phyloP scores from a whole-genome alignment of 2,329 filamentous ascomycete genomes.

The Sphaerostilbella broomeana region DNA sequence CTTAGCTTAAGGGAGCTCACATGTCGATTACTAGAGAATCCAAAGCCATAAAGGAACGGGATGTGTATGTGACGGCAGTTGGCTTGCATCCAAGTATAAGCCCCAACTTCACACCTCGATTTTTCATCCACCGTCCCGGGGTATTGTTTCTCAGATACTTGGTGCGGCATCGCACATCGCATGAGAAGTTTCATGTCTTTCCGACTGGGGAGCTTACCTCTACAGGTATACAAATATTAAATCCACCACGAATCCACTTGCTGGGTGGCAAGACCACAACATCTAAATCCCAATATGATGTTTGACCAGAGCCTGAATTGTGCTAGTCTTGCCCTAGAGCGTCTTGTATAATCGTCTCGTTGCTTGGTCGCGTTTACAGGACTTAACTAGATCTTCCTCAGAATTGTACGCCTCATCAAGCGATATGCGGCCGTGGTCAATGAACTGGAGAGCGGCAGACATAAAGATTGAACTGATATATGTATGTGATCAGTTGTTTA shows the following conservation, averaged over 20 bases:
- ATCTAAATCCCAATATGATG: background rate
- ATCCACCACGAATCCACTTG: conserved; percentile 27
- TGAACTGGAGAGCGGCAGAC: too few species aligned
- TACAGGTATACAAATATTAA: conserved; percentile 31
- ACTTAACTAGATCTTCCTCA: too few species aligned
- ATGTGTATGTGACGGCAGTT: conserved; percentile 31
- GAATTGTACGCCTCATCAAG: too few species aligned
- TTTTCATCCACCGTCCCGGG: conserved; percentile 36
- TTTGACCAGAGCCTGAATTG: background rate
- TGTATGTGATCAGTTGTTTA: too few species aligned
- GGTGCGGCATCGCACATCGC: conserved; percentile 25
- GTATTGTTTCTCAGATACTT: conserved; percentile 29
- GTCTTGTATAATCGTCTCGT: too few species aligned
- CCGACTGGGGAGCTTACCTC: conserved; percentile 7
- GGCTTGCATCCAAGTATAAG: conserved; percentile 32
- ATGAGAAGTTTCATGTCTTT: conserved; percentile 12
- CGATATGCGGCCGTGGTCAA: too few species aligned
- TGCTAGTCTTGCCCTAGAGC: background rate
- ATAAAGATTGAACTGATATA: too few species aligned
- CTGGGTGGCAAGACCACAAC: conserved; percentile 9
- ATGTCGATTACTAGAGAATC: conserved; percentile 11
- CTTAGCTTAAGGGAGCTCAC: conserved; percentile 3
- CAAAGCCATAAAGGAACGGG: conserved; percentile 21
- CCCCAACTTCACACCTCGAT: conserved; percentile 31
- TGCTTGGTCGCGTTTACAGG: too few species aligned